A percentile compares a stretch with the other conserved stretches of the same genome.
Evolutionary conservation across 495 filamentous ascomycete genomes (phyloP).

Genomic region (Friedmanniomyces simplex): DNA sequence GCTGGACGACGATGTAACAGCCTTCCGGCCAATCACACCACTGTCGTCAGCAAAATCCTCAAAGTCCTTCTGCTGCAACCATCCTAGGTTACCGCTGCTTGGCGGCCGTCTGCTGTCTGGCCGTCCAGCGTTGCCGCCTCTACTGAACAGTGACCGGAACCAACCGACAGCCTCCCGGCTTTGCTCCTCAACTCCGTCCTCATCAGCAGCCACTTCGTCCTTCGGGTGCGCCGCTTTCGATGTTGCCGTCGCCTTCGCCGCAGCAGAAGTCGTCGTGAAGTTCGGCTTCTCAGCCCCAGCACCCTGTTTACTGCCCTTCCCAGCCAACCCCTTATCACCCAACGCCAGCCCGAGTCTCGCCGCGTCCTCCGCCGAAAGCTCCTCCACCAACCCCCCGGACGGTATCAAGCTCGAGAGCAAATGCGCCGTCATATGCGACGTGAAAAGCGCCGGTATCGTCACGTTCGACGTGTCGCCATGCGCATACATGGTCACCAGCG

Average conservation of each 20-base stretch:
- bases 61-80: constrained; percentile 61
- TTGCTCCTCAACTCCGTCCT: neutral
- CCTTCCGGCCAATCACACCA: constrained; percentile 23
- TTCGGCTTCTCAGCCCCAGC: constrained; percentile 19
- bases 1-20: constrained; percentile 18
- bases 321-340: constrained; percentile 15
- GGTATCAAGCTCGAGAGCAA: constrained; percentile 83
- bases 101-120: constrained; percentile 59
- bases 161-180: constrained; percentile 30
- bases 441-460: constrained; percentile 88
- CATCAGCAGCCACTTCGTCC: neutral
- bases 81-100: constrained; percentile 74
- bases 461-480: constrained; percentile 88
- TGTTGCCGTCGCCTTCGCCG: constrained; percentile 15
- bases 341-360: constrained; percentile 27
- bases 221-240: constrained; percentile 8
- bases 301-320: constrained; percentile 9
- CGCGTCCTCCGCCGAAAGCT: constrained; percentile 40
- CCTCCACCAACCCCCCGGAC: constrained; percentile 49
- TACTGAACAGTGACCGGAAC: constrained; percentile 44
- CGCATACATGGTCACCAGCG: constrained; percentile 92
- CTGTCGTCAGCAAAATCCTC: constrained; percentile 36
- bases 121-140: constrained; percentile 21
- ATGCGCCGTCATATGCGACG: constrained; percentile 87
- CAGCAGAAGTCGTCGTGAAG: constrained; percentile 18